These are phyloP conservation scores for Linanthus parryae DNA, from an alignment of 148 eudicot species.

Conservation along the genomic window DNA sequence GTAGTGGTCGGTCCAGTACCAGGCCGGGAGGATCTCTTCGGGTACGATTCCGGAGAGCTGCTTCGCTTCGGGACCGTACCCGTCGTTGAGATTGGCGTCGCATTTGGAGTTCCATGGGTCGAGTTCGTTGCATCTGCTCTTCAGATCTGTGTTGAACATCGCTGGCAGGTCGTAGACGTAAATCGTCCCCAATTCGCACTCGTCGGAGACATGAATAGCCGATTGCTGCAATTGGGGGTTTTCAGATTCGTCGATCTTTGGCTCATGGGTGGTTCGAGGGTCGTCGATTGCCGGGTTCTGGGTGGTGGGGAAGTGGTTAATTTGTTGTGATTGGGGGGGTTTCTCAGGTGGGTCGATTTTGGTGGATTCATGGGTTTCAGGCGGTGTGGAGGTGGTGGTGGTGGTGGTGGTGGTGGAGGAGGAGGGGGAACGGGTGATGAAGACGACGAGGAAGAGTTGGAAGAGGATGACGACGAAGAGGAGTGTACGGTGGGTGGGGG, in stretches of 20 bases:
- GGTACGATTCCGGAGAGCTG: conserved; percentile 32
- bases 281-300: background rate
- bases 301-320: background rate
- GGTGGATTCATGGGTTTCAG: background rate
- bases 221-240: background rate
- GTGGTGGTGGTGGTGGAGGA: background rate
- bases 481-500: background rate
- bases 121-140: conserved; percentile 38
- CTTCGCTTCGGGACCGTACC: conserved; percentile 44
- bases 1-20: conserved; percentile 76
- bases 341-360: too few species aligned
- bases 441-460: conserved; percentile 8
- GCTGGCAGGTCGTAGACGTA: conserved; percentile 64
- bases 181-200: conserved; percentile 42
- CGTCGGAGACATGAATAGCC: background rate
- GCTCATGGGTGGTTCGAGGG: background rate
- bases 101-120: conserved; percentile 60
- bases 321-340: too few species aligned
- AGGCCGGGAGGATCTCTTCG: conserved; percentile 14
- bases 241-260: background rate
- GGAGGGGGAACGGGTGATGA: background rate
- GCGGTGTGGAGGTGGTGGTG: background rate
- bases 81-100: conserved; percentile 43
- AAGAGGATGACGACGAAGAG: conserved; percentile 9
- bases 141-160: conserved; percentile 37